Evolutionary conservation across 2,329 filamentous ascomycete species (phyloP).

Genomic region (Paecilomyces formosus): DNA sequence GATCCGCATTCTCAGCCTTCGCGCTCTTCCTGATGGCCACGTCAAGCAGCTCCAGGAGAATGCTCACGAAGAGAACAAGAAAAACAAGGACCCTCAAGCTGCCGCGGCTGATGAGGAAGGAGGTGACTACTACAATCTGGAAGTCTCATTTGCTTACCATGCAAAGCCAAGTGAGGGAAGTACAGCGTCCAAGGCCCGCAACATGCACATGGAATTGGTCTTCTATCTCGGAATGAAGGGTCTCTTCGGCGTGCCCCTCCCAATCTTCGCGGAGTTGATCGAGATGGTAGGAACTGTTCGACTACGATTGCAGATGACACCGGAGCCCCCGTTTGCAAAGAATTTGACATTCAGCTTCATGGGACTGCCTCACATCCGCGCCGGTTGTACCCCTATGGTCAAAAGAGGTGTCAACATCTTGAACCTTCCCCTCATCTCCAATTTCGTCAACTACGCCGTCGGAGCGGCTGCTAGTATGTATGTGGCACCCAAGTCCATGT

Average conservation of each 20-base stretch:
- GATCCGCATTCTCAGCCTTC: constrained; percentile 76
- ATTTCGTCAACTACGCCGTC: constrained; percentile 95
- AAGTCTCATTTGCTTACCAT: constrained; percentile 86
- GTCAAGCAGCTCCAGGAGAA: constrained; percentile 75
- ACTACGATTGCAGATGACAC: constrained; percentile 74
- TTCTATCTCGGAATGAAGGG: constrained; percentile 91
- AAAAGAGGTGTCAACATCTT: constrained; percentile 83
- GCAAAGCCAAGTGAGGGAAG: constrained; percentile 65
- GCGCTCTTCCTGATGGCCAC: constrained; percentile 74
- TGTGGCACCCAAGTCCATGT: constrained; percentile 90
- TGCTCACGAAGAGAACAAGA: constrained; percentile 69
- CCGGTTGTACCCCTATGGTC: constrained; percentile 88
- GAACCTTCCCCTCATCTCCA: constrained; percentile 85
- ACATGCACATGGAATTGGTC: constrained; percentile 94
- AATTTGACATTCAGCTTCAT: constrained; percentile 89
- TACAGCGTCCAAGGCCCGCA: constrained; percentile 74
- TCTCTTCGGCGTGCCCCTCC: constrained; percentile 79
- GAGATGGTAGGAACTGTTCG: constrained; percentile 84
- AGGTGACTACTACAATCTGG: constrained; percentile 87
- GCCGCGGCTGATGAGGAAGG: constrained; percentile 83
- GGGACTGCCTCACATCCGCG: constrained; percentile 82
- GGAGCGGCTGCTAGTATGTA: constrained; percentile 81
- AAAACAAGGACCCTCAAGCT: constrained; percentile 78
- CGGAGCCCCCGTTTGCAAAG: constrained; percentile 87
- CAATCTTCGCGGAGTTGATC: constrained; percentile 83